Evolutionary conservation across 768 basidiomycete species (phyloP).

Genomic region (Lentinus brumalis): DNA sequence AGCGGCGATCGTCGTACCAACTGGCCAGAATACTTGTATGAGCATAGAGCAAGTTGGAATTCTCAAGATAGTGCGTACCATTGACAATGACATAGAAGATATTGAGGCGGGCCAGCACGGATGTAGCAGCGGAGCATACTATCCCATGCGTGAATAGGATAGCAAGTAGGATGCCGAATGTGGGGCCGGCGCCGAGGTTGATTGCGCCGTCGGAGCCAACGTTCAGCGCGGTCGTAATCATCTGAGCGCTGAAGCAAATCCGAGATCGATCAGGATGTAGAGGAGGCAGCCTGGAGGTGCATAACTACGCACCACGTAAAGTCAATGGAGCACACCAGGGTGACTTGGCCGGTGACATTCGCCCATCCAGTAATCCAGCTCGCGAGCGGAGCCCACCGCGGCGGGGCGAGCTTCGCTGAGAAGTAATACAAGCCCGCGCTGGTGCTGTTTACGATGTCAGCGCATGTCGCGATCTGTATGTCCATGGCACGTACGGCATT

Average conservation of each 20-base stretch:
- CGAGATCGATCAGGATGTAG: neutral
- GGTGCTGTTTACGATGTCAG: slow-evolving; percentile 46
- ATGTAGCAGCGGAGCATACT: slow-evolving; percentile 71
- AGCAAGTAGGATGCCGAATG: slow-evolving; percentile 66
- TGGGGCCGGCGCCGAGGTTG: slow-evolving; percentile 57
- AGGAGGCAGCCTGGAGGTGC: neutral
- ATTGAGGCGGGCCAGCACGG: slow-evolving; percentile 66
- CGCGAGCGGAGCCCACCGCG: slow-evolving; percentile 59
- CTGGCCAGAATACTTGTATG: slow-evolving; percentile 25
- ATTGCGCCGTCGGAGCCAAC: slow-evolving; percentile 57
- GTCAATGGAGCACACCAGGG: slow-evolving; percentile 74
- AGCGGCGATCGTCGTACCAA: slow-evolving; percentile 65
- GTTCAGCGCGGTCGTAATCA: slow-evolving; percentile 72
- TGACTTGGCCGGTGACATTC: slow-evolving; percentile 70
- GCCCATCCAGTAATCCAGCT: slow-evolving; percentile 76
- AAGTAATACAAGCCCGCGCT: slow-evolving; percentile 82
- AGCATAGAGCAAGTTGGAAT: neutral
- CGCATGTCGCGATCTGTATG: neutral
- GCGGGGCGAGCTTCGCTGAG: slow-evolving; percentile 71
- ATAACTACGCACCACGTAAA: slow-evolving; percentile 54
- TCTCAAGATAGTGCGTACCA: slow-evolving; percentile 39
- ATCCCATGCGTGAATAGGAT: slow-evolving; percentile 69
- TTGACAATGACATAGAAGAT: slow-evolving; percentile 70
- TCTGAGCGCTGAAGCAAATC: slow-evolving; percentile 54
- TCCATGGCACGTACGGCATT: slow-evolving; percentile 61